Base-by-base conservation (phyloP, 75 land plant species). In the Pinus taeda region DNA sequence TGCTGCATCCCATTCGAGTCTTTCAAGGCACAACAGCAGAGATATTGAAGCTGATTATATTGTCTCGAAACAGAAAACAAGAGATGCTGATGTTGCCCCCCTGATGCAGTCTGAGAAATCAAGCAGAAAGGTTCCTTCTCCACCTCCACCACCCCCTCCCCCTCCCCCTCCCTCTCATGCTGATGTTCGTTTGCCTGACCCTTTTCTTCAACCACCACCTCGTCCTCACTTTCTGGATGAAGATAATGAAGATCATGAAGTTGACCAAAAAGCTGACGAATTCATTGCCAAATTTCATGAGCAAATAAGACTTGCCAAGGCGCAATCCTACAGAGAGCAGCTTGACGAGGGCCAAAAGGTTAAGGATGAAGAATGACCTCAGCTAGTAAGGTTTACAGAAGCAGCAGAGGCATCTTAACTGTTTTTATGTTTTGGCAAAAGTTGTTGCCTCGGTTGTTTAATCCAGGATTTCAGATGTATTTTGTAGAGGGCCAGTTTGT, bases 251-350 rank as follows among this genome's bases (percentile, higher is more conserved):
- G 36, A 59, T 18, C 72, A 42, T 59, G 88, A 89, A 74, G 90
- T 90, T 22, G 88, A 87, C 64, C 83, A 78, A 82, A 84, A 90
- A 79, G 92, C 92, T 6, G 92, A 82, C 71, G 89, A 87, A 60
- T 90, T 90, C 73, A 90, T 90, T 18, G 89, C 89, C 36, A 87
- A 76, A 58, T 90, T 90, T 59, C 82, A 80, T 36, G 83, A 90
- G 79, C 92, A 87, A 62, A 87, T 90, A 18, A 80, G 85, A 60
- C 81, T 90, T 57, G 87, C 87, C 65, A 87, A 79, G 79, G 30
- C 73, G n/a, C 79, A 83, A 58, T 84, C 84, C 21, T 62, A 84
- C 6, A 71, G 56, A 18, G 81, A 22, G 17, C 86, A 76, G 7
- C 78, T 29, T 3, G 36, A 24, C 21, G 30, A 57, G 58, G 74